These are phyloP conservation scores for Boletellus emodensis DNA, from an alignment of 768 basidiomycete genomes.

Conservation along the genomic window DNA sequence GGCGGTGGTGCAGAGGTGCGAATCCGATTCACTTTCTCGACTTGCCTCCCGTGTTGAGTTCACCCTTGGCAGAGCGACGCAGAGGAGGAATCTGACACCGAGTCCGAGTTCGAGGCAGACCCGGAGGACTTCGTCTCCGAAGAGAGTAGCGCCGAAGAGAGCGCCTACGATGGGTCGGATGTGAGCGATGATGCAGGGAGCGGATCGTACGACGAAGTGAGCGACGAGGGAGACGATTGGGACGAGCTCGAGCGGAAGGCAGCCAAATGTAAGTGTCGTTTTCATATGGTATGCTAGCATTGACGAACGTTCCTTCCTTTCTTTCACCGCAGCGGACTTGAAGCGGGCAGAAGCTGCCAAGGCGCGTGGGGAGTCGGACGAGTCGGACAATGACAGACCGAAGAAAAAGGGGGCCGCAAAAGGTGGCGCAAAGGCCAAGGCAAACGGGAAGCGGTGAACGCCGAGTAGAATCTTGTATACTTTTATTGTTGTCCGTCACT, in stretches of 20 bases:
- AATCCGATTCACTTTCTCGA: constrained; percentile 8
- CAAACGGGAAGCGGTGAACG: constrained; percentile 40
- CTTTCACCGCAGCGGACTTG: constrained; percentile 40
- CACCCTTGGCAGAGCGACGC: constrained; percentile 44
- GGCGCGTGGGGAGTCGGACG: constrained; percentile 45
- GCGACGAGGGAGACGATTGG: constrained; percentile 90
- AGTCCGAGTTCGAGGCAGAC: constrained; percentile 62
- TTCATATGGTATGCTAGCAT: not conserved
- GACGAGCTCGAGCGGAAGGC: constrained; percentile 92
- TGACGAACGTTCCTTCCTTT: not conserved
- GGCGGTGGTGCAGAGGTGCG: constrained; percentile 66
- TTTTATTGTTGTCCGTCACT: too few species aligned
- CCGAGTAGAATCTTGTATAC: not conserved
- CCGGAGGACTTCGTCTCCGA: constrained; percentile 40
- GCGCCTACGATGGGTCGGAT: constrained; percentile 50
- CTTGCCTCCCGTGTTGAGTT: constrained; percentile 30
- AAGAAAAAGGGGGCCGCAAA: constrained; percentile 36
- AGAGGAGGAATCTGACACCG: constrained; percentile 61
- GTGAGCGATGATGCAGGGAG: constrained; percentile 57
- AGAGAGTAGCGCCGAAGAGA: constrained; percentile 49
- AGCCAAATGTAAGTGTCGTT: constrained; percentile 59
- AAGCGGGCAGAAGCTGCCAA: constrained; percentile 41
- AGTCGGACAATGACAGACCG: constrained; percentile 46
- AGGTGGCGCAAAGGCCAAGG: constrained; percentile 34
- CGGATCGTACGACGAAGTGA: constrained; percentile 59